These are phyloP conservation scores for Peziza echinospora DNA, from an alignment of 495 filamentous ascomycete species.

Conservation along the genomic window DNA sequence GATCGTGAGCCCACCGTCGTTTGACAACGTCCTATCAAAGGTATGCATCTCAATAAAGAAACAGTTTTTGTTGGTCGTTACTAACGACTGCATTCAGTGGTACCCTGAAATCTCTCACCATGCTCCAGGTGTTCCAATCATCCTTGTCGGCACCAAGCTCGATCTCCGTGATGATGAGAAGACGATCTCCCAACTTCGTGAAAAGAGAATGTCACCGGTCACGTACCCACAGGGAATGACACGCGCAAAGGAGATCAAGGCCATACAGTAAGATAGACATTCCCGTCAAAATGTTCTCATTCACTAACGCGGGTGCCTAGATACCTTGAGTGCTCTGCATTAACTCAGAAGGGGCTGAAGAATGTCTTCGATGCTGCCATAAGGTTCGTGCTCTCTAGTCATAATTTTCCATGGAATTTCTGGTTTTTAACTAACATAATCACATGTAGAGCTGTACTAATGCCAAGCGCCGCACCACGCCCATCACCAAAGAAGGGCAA, in stretches of 20 bases:
- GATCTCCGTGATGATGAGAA: slow-evolving; percentile 81
- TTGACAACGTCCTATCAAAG: slow-evolving; percentile 95
- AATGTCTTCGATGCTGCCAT: slow-evolving; percentile 97
- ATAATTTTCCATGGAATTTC: background rate
- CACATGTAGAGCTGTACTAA: slow-evolving; percentile 15
- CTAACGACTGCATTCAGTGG: slow-evolving; percentile 64
- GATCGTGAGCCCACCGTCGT: slow-evolving; percentile 88
- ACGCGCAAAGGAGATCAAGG: slow-evolving; percentile 76
- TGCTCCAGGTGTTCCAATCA: slow-evolving; percentile 85
- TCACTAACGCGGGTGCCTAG: slow-evolving; percentile 30
- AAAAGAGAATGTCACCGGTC: slow-evolving; percentile 80
- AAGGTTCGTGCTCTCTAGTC: slow-evolving; percentile 30
- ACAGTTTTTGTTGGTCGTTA: background rate
- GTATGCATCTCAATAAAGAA: slow-evolving; percentile 30
- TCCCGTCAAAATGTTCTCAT: background rate
- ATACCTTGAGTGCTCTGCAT: slow-evolving; percentile 93
- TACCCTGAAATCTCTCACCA: slow-evolving; percentile 93
- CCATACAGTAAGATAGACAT: slow-evolving; percentile 24
- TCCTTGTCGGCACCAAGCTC: slow-evolving; percentile 91
- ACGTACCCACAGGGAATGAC: slow-evolving; percentile 69
- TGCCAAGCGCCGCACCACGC: slow-evolving; percentile 5
- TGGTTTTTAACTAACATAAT: background rate
- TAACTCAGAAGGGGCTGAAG: slow-evolving; percentile 90
- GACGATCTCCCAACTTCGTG: slow-evolving; percentile 51
- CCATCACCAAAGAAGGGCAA: background rate